Base-by-base conservation (phyloP, 2,329 filamentous ascomycete genomes). In the Exophiala calicioides region DNA sequence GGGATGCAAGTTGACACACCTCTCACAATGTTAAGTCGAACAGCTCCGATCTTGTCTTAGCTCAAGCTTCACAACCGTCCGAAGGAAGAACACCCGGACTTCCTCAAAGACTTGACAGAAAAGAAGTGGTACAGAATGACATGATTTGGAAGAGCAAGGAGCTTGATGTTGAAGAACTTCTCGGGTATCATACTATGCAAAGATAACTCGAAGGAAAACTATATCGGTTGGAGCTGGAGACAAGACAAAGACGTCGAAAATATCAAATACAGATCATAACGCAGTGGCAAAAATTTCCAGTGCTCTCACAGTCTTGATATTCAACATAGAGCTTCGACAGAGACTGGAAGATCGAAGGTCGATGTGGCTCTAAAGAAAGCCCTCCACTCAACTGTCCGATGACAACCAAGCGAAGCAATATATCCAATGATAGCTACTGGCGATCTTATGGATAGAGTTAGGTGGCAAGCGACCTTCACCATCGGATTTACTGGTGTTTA, bases 221-320 rank as follows among this genome's bases (percentile, higher is more conserved):
- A 23, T 12, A 39, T 39, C 27, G 36, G 36, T n/a, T 39, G 36
- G 36, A 39, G 27, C 20, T 39, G 36, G 36, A 23, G 27, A 13
- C 16, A 6, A 6, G 5, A 5, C 33, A 5, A n/a, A 18, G 15
- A 12, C 9, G 6, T 18, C 5, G 15, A 18, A 23, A 19, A 5
- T 4, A 36, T 10, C 33, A 18, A 36, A 18, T 16, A 5, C n/a
- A 10, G 20, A n/a, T 20, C 33, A n/a, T n/a, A n/a, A n/a, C n/a
- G n/a, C n/a, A n/a, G n/a, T n/a, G n/a, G n/a, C n/a, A n/a, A n/a
- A n/a, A n/a, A n/a, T 20, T 18, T 5, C 8, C 4, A 36, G 23
- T 18, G 27, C 24, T 39, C 36, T 8, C 27, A 39, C 21, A 21
- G 36, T 12, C 27, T 39, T 15, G 36, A 39, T 21, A 39, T 39